Percentiles rank a stretch among this genome's conserved stretches.
phyloP scores from a whole-genome alignment of 129 eudicot species.

The Silybum marianum region DNA sequence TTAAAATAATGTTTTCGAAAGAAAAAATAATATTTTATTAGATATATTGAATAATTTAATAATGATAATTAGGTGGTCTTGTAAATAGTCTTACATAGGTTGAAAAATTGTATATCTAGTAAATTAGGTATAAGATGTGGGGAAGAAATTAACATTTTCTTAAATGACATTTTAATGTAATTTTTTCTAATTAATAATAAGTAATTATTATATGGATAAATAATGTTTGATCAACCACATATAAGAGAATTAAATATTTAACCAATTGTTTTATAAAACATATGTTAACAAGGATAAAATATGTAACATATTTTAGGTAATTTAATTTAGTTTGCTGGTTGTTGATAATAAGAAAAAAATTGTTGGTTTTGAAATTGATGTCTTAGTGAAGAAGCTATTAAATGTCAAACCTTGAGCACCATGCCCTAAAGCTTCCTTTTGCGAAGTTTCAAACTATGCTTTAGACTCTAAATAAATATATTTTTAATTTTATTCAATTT shows the following conservation, averaged over 20 bases:
- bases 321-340: not conserved
- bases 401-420: slow-evolving; percentile 39
- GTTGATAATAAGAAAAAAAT: not conserved
- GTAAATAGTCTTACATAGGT: no score
- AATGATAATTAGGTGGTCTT: no score
- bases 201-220: no score
- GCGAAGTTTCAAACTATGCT: slow-evolving; percentile 31
- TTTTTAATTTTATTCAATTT: not conserved
- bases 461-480: not conserved
- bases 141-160: no score
- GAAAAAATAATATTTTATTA: no score
- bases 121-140: no score
- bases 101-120: no score
- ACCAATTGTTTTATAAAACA: not conserved
- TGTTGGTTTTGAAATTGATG: not conserved
- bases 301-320: not conserved
- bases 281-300: not conserved
- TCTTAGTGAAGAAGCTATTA: slow-evolving; percentile 26
- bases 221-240: no score
- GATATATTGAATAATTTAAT: no score
- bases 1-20: no score
- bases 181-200: no score
- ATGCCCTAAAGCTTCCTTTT: slow-evolving; percentile 35
- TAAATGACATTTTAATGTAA: no score
- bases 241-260: not conserved